Evolutionary conservation across 768 basidiomycete species (phyloP), one percentile per base, ranked within the genome.

Genomic region (Amanita polypyramis): DNA sequence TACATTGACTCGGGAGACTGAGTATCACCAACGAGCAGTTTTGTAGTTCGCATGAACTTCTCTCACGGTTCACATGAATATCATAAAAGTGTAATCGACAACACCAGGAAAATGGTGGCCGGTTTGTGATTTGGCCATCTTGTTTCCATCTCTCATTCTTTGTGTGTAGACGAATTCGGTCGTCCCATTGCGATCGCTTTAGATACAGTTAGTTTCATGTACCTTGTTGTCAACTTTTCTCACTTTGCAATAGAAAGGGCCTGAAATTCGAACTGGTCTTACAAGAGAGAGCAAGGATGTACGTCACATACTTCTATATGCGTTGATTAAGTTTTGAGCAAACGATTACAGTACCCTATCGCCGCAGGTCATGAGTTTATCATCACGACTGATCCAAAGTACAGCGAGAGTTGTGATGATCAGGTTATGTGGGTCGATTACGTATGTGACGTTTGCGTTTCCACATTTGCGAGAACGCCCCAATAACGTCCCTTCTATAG

Each of bases 61-160:
- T 98, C 95, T 47, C 96, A 99, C 80, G 96, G 96, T 40, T 85
- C 85, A 49, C 94, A 99, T 67, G 92, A 93, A 59, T 98, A 95
- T 65, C 96, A 98, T 70, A 93, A 99, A 71, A 93, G 89, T 55
- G 96, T 98, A 56, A 92, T 99, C 63, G 94, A 98, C 72, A 98
- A 98, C 74, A 86, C 92, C 43, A 77, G 94, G 59, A 83, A 82
- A 62, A 83, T 86, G 73, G 76, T 90, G 46, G 78, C 79, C 36
- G 68, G 91, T 92, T 56, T 57, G 79, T 62, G 48, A 15, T 29
- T 9, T 38, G 39, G 10, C 17, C 6, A 23, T 36, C 27, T 37
- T 14, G 8, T 42, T 15, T 42, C 47, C 21, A 33, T 23, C 14
- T 17, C 37, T 50, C 53, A 45, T 47, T 35, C 39, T 36, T 30